Evolutionary conservation across 306 rosid genomes (phyloP), one percentile per base, ranked within the genome.

Genomic region (Lablab purpureus): DNA sequence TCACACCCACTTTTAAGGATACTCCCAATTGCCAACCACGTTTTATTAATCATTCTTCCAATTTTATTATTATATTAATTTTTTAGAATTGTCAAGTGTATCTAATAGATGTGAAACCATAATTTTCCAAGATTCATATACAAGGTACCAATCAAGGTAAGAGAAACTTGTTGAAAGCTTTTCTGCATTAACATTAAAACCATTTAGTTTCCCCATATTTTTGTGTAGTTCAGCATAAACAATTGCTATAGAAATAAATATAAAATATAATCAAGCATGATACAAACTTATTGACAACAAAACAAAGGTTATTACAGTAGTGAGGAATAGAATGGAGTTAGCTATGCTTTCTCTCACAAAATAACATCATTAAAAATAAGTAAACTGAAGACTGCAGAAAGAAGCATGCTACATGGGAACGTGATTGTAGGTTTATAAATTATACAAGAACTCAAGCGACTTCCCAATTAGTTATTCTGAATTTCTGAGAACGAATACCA

Each of bases 101-200:
- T n/a, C n/a, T n/a, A n/a, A n/a, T n/a, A n/a, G n/a, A n/a, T n/a
- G n/a, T n/a, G n/a, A n/a, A n/a, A n/a, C n/a, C n/a, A n/a, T n/a
- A n/a, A n/a, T n/a, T n/a, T n/a, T n/a, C n/a, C n/a, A n/a, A 71
- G 13, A 43, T 75, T 25, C 71, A 43, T 36, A 56, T 73, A 59
- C 58, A 71, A 6, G 55, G 70, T 37, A 34, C 60, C 15, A 56
- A 65, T 79, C 46, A 74, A 43, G 71, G 51, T 27, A n/a, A 70
- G 71, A 75, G 14, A 62, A 84, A 75, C 47, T 63, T 73, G 49
- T 8, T 37, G 27, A 67, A 77, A 43, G 19, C 62, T 28, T 49
- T 70, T 80, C 60, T 59, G 19, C 30, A 64, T 67, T 43, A 27
- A 43, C 79, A 51, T 23, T 69, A 73, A 18, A 67, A 50, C 30